Base-by-base conservation (phyloP, 75 land plant species). In the Pseudotsuga menziesii region DNA sequence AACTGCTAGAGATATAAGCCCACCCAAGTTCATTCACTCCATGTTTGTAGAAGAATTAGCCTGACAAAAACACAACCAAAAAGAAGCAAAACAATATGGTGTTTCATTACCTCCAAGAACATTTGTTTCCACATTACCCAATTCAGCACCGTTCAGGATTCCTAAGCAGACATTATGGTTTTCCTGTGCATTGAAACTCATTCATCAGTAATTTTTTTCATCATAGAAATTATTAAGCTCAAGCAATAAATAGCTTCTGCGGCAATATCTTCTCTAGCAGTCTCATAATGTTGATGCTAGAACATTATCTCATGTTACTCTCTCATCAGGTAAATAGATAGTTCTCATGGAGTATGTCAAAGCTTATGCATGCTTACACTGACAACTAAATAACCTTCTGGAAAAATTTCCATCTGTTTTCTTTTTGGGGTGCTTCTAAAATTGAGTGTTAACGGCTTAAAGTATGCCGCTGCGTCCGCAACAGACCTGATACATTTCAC, bases 151-250 rank as follows among this genome's bases (percentile, higher is more conserved):
- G 82, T 95, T 85, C 19, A 95, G 81, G 76, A 93, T 84, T 27
- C 96, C 98, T 78, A 95, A 85, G 88, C 98, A 95, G 44, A 86
- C 96, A 81, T 85, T 95, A 69, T 94, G 94, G 27, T 78, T 76
- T 14, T 54, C 13, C 96, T 93, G 88, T 11, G 57, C 44, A 48
- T 60, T 19, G 16, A 35, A 16, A 61, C n/a, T 15, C 17, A 26
- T 74, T 74, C 15, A 57, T 52, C 8, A 29, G 75, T 74, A n/a
- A n/a, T n/a, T n/a, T n/a, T n/a, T n/a, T n/a, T n/a, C n/a, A 29
- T 69, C 23, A 14, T 32, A 55, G 15, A 44, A 36, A 35, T 67
- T 39, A 32, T 6, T 35, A 67, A 20, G 39, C 23, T 69, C 17
- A 3, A 41, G 5, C 52, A 69, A 41, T n/a, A 69, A 20, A 69